Evolutionary conservation across 1,139 yeast genomes (phyloP).

Genomic region (Nakaseomyces glabratus): DNA sequence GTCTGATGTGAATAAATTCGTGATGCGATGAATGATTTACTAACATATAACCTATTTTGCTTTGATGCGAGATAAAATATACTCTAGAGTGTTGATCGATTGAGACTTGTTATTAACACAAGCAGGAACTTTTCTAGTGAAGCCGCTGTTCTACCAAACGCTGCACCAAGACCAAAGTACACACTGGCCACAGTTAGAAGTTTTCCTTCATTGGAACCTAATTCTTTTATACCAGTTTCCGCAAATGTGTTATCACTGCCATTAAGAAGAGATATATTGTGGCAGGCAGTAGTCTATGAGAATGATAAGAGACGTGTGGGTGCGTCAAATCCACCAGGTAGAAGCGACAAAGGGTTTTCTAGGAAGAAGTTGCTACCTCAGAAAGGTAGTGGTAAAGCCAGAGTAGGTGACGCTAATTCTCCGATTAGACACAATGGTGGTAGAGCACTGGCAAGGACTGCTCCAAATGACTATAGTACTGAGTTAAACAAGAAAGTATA

Average conservation of each 20-base stretch:
- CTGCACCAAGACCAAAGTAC: slow-evolving; percentile 52
- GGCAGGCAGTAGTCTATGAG: slow-evolving; percentile 92
- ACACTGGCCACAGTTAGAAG: slow-evolving; percentile 73
- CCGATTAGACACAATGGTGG: slow-evolving; percentile 90
- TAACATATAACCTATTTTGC: no score
- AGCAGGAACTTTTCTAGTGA: no score
- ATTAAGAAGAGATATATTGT: slow-evolving; percentile 77
- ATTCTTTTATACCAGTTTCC: slow-evolving; percentile 66
- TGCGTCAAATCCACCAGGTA: slow-evolving; percentile 73
- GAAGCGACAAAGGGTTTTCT: slow-evolving; percentile 80
- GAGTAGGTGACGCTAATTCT: slow-evolving; percentile 93
- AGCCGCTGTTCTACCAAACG: slow-evolving; percentile 17
- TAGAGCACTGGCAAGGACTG: slow-evolving; percentile 79
- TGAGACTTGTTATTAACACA: not conserved
- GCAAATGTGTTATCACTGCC: slow-evolving; percentile 60
- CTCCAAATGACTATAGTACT: slow-evolving; percentile 85
- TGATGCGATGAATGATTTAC: no score
- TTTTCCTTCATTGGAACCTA: slow-evolving; percentile 88
- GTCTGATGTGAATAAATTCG: no score
- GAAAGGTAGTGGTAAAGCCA: slow-evolving; percentile 91
- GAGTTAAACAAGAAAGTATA: slow-evolving; percentile 71
- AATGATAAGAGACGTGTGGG: slow-evolving; percentile 87
- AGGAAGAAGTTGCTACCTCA: slow-evolving; percentile 78
- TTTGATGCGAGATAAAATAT: no score
- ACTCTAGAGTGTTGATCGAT: slow-evolving; percentile 1